Evolutionary conservation across 2,329 filamentous ascomycete species (phyloP).

Genomic region (Plenodomus lindquistii): DNA sequence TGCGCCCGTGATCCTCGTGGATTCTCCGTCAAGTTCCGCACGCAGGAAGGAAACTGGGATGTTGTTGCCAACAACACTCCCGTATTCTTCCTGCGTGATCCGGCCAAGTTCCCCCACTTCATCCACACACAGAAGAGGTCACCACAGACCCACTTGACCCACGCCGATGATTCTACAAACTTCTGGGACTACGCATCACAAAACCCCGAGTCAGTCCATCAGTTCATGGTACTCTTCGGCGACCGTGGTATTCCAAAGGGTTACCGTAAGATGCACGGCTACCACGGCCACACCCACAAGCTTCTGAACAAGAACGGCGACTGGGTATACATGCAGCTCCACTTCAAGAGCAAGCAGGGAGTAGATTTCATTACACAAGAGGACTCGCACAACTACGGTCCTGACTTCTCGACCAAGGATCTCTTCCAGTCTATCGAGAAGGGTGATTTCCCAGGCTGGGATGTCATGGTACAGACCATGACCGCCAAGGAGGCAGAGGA

Average conservation of each 20-base stretch:
- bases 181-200: slow-evolving; percentile 67
- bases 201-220: slow-evolving; percentile 59
- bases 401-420: slow-evolving; percentile 59
- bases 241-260: slow-evolving; percentile 60
- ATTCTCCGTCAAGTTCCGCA: slow-evolving; percentile 74
- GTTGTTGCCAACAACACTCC: slow-evolving; percentile 75
- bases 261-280: slow-evolving; percentile 61
- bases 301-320: slow-evolving; percentile 58
- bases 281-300: slow-evolving; percentile 58
- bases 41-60: slow-evolving; percentile 75
- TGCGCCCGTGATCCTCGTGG: slow-evolving; percentile 73
- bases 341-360: slow-evolving; percentile 59
- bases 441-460: slow-evolving; percentile 58
- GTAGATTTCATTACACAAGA: slow-evolving; percentile 57
- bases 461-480: slow-evolving; percentile 57
- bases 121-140: slow-evolving; percentile 78
- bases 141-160: slow-evolving; percentile 69
- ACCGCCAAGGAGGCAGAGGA: slow-evolving; percentile 57
- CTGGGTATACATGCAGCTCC: slow-evolving; percentile 58
- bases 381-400: slow-evolving; percentile 55
- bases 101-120: slow-evolving; percentile 68
- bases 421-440: slow-evolving; percentile 57
- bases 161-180: slow-evolving; percentile 66
- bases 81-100: slow-evolving; percentile 75
- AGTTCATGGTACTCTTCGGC: slow-evolving; percentile 59